phyloP scores from a whole-genome alignment of 768 basidiomycete genomes.

The Calocera viscosa region DNA sequence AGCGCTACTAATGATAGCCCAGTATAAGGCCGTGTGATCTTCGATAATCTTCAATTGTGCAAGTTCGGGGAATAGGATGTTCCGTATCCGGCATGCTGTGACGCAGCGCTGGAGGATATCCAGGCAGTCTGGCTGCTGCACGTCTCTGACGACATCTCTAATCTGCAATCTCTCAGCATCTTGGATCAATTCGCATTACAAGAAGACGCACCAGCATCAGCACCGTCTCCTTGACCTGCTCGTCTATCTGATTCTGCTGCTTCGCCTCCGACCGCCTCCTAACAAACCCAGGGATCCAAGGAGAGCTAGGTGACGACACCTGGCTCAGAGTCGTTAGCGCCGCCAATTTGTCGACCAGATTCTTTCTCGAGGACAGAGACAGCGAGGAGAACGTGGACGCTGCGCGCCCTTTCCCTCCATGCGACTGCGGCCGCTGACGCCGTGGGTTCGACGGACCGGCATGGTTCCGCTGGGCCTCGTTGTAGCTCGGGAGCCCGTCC shows the following conservation, averaged over 20 bases:
- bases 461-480: not conserved
- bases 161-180: not conserved
- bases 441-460: not conserved
- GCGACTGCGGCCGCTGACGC: not conserved
- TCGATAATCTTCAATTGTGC: constrained; percentile 55
- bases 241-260: not conserved
- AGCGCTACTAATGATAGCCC: constrained; percentile 48
- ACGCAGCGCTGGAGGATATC: constrained; percentile 48
- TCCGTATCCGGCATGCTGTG: constrained; percentile 42
- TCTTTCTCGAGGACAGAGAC: not conserved
- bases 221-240: constrained; percentile 7
- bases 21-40: constrained; percentile 53
- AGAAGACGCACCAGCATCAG: not conserved
- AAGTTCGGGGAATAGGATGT: constrained; percentile 39
- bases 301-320: not conserved
- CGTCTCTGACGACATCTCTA: not conserved
- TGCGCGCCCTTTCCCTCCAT: not conserved
- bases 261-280: not conserved
- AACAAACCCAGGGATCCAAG: not conserved
- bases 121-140: not conserved
- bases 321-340: not conserved
- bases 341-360: not conserved
- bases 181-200: not conserved
- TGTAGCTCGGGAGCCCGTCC: not conserved
- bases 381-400: constrained; percentile 1